phyloP scores from a whole-genome alignment of 257 asterid genomes.

The Cruciata laevipes region DNA sequence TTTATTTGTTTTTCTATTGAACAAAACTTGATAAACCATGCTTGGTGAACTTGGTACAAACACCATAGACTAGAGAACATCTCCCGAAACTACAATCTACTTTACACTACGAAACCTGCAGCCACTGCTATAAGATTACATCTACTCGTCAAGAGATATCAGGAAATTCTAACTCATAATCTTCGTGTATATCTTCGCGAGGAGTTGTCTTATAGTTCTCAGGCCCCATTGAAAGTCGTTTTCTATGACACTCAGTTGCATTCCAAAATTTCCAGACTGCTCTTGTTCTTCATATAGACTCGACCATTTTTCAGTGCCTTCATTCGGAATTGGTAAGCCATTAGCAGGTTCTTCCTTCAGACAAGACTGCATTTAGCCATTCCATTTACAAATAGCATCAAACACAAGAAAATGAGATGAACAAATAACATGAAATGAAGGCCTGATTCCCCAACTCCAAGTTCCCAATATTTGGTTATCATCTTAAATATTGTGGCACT shows the following conservation, averaged over 20 bases:
- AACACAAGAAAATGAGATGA: neutral
- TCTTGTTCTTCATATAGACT: conserved; percentile 20
- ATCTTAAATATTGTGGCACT: no score
- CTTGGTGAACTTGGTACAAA: neutral
- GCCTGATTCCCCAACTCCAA: neutral
- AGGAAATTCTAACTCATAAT: conserved; percentile 10
- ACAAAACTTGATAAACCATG: neutral
- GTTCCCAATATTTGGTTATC: neutral
- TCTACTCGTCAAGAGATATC: neutral
- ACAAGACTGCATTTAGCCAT: conserved; percentile 24
- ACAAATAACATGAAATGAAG: neutral
- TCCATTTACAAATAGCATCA: neutral
- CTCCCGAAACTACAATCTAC: no score
- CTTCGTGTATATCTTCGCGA: conserved; percentile 17
- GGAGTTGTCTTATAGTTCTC: conserved; percentile 47
- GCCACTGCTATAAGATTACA: neutral
- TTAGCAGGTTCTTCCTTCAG: conserved; percentile 22
- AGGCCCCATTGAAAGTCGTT: conserved; percentile 52
- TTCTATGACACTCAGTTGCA: conserved; percentile 18
- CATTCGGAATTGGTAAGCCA: conserved; percentile 12
- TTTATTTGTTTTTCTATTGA: neutral
- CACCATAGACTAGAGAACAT: no score
- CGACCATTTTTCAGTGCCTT: conserved; percentile 17
- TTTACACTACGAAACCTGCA: neutral
- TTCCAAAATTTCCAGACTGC: neutral